Evolutionary conservation across 305 asterid species (phyloP), one percentile per base, ranked within the genome.

Genomic region (Rubia peregrina): DNA sequence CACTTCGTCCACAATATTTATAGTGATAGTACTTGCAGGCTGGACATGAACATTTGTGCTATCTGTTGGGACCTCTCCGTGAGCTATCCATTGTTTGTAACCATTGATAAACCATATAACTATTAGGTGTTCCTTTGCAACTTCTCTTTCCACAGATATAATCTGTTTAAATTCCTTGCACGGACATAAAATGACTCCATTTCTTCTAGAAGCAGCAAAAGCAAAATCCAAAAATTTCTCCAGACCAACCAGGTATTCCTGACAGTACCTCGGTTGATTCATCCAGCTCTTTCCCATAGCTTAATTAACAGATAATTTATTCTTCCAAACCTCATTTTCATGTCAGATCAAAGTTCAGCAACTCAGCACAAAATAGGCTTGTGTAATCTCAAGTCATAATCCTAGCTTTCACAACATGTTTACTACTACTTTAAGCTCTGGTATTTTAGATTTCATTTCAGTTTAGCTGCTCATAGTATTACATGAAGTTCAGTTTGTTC

Each of bases 161-260:
- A 12, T 22, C 42, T 40, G 24, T 9, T 64, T n/a, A n/a, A 30
- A 64, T 64, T 64, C 49, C 22, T 17, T 17, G 46, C 68, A 64
- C 43, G 68, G 68, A 38, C 53, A 64, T 16, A 42, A 14, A 38
- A 64, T 64, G 33, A 64, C 19, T 41, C 68, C 49, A 17, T 38
- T 19, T 36, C 13, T 42, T 38, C 21, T n/a, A 5, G 61, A 19
- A 55, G 22, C 6, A 17, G 4, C 22, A 55, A n/a, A 55, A 17
- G 61, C 26, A 42, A 64, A 64, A 22, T 64, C 49, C 19, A 40
- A n/a, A 64, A 64, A 64, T 2, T 3, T 3, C 3, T 64, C 68
- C 5, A 64, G 10, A 3, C 68, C 30, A 8, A 7, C 21, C 9
- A 17, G 24, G 40, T 38, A 64, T 14, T 17, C 68, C 16, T 42